Evolutionary conservation across 2,329 filamentous ascomycete genomes (phyloP).

Genomic region (Alternaria longipes): DNA sequence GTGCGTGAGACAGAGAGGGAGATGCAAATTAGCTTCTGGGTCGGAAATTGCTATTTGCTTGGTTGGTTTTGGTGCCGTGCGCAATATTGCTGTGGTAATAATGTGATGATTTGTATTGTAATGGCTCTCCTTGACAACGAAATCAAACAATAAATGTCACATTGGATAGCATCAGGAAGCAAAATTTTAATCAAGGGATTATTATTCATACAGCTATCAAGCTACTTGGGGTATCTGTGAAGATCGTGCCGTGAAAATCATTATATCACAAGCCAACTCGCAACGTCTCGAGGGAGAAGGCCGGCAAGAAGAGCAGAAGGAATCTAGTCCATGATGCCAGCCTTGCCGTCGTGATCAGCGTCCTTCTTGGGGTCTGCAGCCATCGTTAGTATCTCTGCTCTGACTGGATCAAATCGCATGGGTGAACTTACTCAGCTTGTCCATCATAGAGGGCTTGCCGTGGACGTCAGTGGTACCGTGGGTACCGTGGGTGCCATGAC

Average conservation of each 20-base stretch:
- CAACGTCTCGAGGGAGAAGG: background rate
- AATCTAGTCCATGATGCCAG: conserved; percentile 61
- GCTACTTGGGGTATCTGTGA: conserved; percentile 16
- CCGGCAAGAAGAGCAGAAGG: background rate
- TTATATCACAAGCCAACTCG: background rate
- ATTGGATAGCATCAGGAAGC: background rate
- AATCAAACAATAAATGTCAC: background rate
- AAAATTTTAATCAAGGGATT: background rate
- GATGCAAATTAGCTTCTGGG: too few species aligned
- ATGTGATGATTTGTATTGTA: too few species aligned
- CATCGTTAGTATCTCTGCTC: background rate
- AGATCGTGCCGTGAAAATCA: conserved; percentile 10
- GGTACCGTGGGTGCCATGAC: conserved; percentile 1
- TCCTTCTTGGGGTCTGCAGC: conserved; percentile 60
- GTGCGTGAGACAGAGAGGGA: too few species aligned
- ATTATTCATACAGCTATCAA: conserved; percentile 14
- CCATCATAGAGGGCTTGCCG: conserved; percentile 58
- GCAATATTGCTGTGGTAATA: too few species aligned
- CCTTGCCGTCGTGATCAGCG: conserved; percentile 63
- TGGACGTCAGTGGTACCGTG: conserved; percentile 7
- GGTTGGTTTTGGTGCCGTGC: rapidly evolving
- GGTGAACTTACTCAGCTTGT: conserved; percentile 54
- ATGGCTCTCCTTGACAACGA: rapidly evolving
- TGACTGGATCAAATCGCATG: background rate
- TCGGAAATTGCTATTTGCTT: rapidly evolving